Evolutionary conservation across 2,329 filamentous ascomycete species (phyloP).

Genomic region (Sporothrix pallida): DNA sequence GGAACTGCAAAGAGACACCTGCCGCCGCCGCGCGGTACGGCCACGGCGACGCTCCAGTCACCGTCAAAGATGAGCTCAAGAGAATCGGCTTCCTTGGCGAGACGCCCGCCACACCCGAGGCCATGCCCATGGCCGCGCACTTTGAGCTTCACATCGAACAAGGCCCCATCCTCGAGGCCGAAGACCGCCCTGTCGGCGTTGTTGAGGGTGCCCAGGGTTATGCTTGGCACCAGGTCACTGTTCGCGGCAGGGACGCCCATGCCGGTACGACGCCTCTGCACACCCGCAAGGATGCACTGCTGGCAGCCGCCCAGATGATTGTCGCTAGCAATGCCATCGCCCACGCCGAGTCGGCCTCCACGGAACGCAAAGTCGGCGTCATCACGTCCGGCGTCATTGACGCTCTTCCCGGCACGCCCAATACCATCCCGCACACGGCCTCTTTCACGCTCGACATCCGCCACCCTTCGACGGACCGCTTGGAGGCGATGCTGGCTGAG

Average conservation of each 20-base stretch:
- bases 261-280: conserved; percentile 71
- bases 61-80: conserved; percentile 69
- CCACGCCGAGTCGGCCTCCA: conserved; percentile 31
- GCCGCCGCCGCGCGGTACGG: conserved; percentile 22
- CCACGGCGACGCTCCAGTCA: conserved; percentile 59
- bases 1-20: conserved; percentile 64
- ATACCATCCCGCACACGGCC: conserved; percentile 73
- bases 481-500: conserved; percentile 45
- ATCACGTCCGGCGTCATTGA: conserved; percentile 43
- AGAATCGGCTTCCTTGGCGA: conserved; percentile 74
- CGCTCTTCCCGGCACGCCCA: conserved; percentile 61
- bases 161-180: conserved; percentile 73
- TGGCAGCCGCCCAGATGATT: conserved; percentile 47
- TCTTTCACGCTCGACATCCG: conserved; percentile 73
- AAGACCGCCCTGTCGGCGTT: conserved; percentile 67
- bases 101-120: conserved; percentile 60
- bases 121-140: conserved; percentile 72
- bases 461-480: conserved; percentile 57
- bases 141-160: conserved; percentile 89
- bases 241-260: conserved; percentile 71
- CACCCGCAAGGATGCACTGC: conserved; percentile 43
- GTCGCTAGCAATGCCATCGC: conserved; percentile 41
- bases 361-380: conserved; percentile 36
- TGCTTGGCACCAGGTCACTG: conserved; percentile 71
- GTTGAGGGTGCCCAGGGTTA: conserved; percentile 77